Evolutionary conservation across 495 filamentous ascomycete genomes (phyloP).

Genomic region (Letharia lupina): DNA sequence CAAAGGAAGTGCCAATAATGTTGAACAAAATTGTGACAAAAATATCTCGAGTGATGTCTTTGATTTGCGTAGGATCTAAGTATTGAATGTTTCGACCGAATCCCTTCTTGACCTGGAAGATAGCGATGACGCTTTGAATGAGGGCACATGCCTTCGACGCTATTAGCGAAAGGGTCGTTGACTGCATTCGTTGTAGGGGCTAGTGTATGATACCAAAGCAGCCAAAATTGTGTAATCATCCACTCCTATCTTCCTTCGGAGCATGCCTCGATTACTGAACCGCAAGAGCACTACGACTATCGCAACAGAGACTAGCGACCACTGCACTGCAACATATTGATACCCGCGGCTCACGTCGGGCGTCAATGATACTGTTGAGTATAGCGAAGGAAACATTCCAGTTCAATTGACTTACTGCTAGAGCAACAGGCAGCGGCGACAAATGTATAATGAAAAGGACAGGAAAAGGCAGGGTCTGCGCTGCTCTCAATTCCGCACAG

Average conservation of each 20-base stretch:
- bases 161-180: background rate
- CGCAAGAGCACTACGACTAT: background rate
- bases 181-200: background rate
- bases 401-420: background rate
- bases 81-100: constrained; percentile 2
- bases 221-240: background rate
- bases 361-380: background rate
- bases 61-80: background rate
- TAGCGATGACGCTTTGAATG: background rate
- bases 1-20: background rate
- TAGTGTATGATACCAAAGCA: background rate
- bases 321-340: background rate
- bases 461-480: background rate
- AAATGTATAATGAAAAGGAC: background rate
- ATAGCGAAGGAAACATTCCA: background rate
- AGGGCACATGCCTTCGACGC: background rate
- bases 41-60: background rate
- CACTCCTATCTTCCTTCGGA: background rate
- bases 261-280: background rate
- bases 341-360: background rate
- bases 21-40: background rate
- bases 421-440: background rate
- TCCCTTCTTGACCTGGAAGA: background rate
- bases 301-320: background rate
- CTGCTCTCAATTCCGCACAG: too few species aligned